Conservation (phyloP, 208 protist genomes). For the Leishmania braziliensis region DNA sequence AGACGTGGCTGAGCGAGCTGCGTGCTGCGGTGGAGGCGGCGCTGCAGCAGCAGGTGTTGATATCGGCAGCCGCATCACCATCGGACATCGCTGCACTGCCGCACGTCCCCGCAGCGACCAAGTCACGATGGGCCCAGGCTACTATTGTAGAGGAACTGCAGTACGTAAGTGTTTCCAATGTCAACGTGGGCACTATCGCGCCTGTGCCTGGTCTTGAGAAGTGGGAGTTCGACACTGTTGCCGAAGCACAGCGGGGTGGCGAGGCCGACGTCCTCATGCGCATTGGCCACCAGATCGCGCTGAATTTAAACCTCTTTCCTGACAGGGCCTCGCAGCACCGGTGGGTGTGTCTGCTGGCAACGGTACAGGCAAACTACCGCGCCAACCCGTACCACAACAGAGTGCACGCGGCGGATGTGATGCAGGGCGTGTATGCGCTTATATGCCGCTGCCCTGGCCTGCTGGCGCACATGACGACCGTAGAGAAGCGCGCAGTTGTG, state of each 20-base stretch:
- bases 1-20: conserved; percentile 13
- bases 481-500: conserved; percentile 66
- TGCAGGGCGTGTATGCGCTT: conserved; percentile 66
- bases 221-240: conserved; percentile 33
- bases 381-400: conserved; percentile 82
- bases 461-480: conserved; percentile 45
- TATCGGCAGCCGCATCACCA: background rate
- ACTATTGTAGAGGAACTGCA: conserved; percentile 11
- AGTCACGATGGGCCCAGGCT: conserved; percentile 20
- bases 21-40: background rate
- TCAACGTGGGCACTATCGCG: conserved; percentile 7
- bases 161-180: background rate
- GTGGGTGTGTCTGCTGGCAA: conserved; percentile 43
- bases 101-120: background rate
- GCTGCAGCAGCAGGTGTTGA: background rate
- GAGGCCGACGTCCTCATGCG: conserved; percentile 41
- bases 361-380: conserved; percentile 75
- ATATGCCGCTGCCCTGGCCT: conserved; percentile 37
- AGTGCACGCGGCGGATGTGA: conserved; percentile 73
- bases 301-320: conserved; percentile 53
- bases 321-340: conserved; percentile 28
- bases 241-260: conserved; percentile 15
- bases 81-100: background rate
- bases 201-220: conserved; percentile 19
- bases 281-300: conserved; percentile 47